Evolutionary conservation across 441 rosid species (phyloP), one percentile per base, ranked within the genome.

Genomic region (Adansonia madagascariensis): DNA sequence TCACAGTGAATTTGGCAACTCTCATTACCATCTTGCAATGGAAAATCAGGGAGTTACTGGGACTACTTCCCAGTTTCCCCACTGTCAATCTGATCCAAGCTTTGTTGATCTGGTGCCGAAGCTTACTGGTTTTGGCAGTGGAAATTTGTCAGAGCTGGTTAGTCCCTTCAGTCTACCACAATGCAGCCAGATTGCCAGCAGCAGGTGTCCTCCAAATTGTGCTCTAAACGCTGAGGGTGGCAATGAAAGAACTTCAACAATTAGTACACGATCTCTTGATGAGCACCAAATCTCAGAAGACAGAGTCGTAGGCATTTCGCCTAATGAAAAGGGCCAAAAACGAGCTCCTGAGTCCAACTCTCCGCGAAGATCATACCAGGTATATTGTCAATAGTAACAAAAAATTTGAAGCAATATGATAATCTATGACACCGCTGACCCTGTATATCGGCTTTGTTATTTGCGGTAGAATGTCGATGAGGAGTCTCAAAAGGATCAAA

Each of bases 71-170:
- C 87, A 88, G 41, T 86, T 89, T 72, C 81, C 82, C 81, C 92
- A 84, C 52, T 92, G 82, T 82, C 86, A 82, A 73, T 76, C 95
- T 61, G 89, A 88, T 84, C 80, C 94, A 0, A 83, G 87, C 75
- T 90, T 84, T 77, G 80, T 65, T 50, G 94, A 89, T 77, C 71
- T 88, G 75, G 75, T 87, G 75, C 81, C 90, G 0, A 89, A 87
- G 87, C 84, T 88, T 76, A 84, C 85, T 14, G 85, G 86, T 20
- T 87, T 85, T 77, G 94, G 91, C 66, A 84, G 84, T 84, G 94
- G 88, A 31, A 86, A 84, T 68, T 85, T 90, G 85, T 84, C 92
- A 43, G 93, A 91, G 73, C 83, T 86, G 83, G 83, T 85, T 68
- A 75, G 88, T 56, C 82, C 92, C 24, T 80, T 82, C 64, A 82